phyloP scores from a whole-genome alignment of 2,329 filamentous ascomycete genomes.

The Scedosporium dehoogii region DNA sequence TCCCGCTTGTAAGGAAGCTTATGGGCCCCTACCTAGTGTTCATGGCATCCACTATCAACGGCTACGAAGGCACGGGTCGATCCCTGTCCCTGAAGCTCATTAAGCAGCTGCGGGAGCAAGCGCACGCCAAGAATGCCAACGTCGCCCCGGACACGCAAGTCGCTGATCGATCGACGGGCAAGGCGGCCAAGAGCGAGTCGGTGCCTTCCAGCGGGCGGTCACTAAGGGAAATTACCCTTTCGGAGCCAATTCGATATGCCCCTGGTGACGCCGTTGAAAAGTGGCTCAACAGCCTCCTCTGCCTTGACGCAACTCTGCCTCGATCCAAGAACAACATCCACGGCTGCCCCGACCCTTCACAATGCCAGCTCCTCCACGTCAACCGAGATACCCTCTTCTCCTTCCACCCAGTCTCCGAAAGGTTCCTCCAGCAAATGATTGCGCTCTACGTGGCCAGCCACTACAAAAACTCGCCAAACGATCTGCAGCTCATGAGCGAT shows the following conservation, averaged over 20 bases:
- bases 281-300: slow-evolving; percentile 91
- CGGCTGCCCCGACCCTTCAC: slow-evolving; percentile 79
- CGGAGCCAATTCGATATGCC: slow-evolving; percentile 90
- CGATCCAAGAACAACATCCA: slow-evolving; percentile 64
- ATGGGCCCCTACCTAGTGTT: slow-evolving; percentile 97
- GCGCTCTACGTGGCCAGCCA: slow-evolving; percentile 93
- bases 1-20: slow-evolving; percentile 84
- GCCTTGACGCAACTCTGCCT: slow-evolving; percentile 84
- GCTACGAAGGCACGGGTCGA: slow-evolving; percentile 92
- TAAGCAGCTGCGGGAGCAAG: slow-evolving; percentile 91
- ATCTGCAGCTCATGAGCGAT: slow-evolving; percentile 97
- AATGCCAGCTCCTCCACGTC: slow-evolving; percentile 86
- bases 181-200: slow-evolving; percentile 53
- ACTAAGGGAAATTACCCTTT: slow-evolving; percentile 81
- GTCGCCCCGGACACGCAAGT: slow-evolving; percentile 52
- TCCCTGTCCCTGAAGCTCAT: slow-evolving; percentile 94
- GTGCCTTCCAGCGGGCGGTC: slow-evolving; percentile 59
- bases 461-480: slow-evolving; percentile 97
- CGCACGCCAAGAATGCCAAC: slow-evolving; percentile 46
- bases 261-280: slow-evolving; percentile 86
- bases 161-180: slow-evolving; percentile 71
- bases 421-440: slow-evolving; percentile 97
- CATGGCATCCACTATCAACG: slow-evolving; percentile 98
- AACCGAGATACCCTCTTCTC: slow-evolving; percentile 98
- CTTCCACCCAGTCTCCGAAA: slow-evolving; percentile 93